Percentiles rank a stretch among this genome's conserved stretches.
These are phyloP conservation scores for Pleomassaria siparia DNA, from an alignment of 2,329 filamentous ascomycete genomes.

Conservation along the genomic window DNA sequence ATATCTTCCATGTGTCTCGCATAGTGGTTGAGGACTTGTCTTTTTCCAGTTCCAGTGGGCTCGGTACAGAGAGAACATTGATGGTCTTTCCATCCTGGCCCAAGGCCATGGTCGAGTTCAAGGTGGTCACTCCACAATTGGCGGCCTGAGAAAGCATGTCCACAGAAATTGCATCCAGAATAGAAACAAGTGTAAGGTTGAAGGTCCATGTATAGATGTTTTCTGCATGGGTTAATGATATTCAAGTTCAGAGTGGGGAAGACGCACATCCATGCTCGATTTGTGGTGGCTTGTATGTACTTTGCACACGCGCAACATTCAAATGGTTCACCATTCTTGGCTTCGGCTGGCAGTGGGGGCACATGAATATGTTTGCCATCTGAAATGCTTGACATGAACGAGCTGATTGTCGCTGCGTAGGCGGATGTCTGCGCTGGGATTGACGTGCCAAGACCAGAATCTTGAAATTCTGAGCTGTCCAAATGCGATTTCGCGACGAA, in stretches of 20 bases:
- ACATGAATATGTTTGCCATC: slow-evolving; percentile 14
- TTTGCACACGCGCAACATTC: slow-evolving; percentile 23
- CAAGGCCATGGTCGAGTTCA: slow-evolving; percentile 17
- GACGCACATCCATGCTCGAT: slow-evolving; percentile 24
- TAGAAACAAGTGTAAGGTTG: slow-evolving; percentile 24
- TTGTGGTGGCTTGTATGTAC: slow-evolving; percentile 13
- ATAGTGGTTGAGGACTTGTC: slow-evolving; percentile 17
- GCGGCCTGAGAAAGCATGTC: slow-evolving; percentile 12
- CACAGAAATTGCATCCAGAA: slow-evolving; percentile 13
- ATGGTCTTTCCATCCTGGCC: slow-evolving; percentile 15
- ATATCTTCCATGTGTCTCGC: slow-evolving; percentile 29
- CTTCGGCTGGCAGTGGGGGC: slow-evolving; percentile 20
- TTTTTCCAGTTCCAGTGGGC: slow-evolving; percentile 13
- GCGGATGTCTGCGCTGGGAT: slow-evolving; percentile 8
- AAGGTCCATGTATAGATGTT: slow-evolving; percentile 24
- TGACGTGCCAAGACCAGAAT: slow-evolving; percentile 24
- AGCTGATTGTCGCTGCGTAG: slow-evolving; percentile 21
- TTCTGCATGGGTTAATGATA: slow-evolving; percentile 11
- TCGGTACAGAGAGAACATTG: slow-evolving; percentile 22
- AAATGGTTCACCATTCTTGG: slow-evolving; percentile 18
- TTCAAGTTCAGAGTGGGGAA: neutral
- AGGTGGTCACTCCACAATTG: slow-evolving; percentile 21
- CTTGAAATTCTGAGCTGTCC: slow-evolving; percentile 19
- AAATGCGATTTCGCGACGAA: slow-evolving; percentile 7
- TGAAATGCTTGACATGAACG: slow-evolving; percentile 17